These are phyloP conservation scores for Termitomyces heimii DNA, from an alignment of 768 basidiomycete species.

Conservation along the genomic window DNA sequence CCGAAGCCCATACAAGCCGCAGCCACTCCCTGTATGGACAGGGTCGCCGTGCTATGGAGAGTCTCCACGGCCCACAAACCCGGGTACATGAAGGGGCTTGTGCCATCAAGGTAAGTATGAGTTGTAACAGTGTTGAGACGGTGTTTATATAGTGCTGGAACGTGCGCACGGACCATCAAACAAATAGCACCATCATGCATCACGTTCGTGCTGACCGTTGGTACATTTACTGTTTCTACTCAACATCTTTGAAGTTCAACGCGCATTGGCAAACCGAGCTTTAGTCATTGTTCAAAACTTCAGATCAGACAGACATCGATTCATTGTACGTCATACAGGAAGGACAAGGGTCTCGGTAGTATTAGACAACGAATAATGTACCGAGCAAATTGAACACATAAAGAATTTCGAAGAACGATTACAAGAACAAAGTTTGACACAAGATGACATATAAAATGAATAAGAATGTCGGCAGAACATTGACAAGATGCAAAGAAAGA, in stretches of 20 bases:
- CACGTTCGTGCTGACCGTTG: too few relatives aligned
- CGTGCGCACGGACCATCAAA: conserved; percentile 11
- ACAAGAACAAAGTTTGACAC: neutral
- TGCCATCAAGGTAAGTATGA: conserved; percentile 70
- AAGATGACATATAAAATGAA: neutral
- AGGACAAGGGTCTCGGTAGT: neutral
- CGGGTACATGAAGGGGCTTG: conserved; percentile 46
- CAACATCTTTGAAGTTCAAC: too few relatives aligned
- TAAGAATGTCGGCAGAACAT: neutral
- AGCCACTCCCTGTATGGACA: conserved; percentile 56
- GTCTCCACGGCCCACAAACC: conserved; percentile 52
- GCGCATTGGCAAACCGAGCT: neutral
- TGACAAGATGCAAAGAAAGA: neutral
- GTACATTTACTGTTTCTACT: too few relatives aligned
- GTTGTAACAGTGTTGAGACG: conserved; percentile 1
- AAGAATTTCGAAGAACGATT: neutral
- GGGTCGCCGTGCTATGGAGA: conserved; percentile 70
- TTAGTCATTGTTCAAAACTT: too few relatives aligned
- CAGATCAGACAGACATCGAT: neutral
- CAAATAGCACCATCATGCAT: neutral
- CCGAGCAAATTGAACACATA: neutral
- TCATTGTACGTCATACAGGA: neutral
- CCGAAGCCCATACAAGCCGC: conserved; percentile 54
- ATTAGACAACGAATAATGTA: conserved; percentile 1
- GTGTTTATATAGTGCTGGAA: neutral